Evolutionary conservation across 176 grass and related monocot genomes (phyloP).

Genomic region (Puya raimondii): DNA sequence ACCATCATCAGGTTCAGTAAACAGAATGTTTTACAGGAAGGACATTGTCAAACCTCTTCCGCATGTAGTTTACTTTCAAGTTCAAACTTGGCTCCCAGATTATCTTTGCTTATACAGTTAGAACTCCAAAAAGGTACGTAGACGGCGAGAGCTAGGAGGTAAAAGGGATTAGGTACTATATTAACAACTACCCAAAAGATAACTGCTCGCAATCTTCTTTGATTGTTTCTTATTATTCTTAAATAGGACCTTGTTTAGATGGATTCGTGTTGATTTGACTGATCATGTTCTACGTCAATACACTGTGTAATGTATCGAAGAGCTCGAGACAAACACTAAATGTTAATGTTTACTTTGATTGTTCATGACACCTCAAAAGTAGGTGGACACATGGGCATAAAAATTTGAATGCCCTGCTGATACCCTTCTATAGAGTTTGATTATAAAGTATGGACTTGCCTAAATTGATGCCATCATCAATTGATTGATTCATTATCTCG

Average conservation of each 20-base stretch:
- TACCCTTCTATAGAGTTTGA: background rate
- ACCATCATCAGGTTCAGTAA: background rate
- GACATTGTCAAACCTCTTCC: background rate
- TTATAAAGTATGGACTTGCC: background rate
- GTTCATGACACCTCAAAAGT: background rate
- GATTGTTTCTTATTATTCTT: too few relatives aligned
- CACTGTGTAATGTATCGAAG: background rate
- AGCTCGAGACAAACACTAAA: background rate
- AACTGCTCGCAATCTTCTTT: background rate
- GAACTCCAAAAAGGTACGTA: background rate
- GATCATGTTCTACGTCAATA: too few relatives aligned
- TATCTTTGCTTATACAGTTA: background rate
- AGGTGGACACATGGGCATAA: background rate
- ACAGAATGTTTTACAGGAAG: background rate
- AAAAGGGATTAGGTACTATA: conserved; percentile 7
- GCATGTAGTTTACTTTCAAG: background rate
- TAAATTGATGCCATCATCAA: background rate
- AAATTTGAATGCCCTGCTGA: background rate
- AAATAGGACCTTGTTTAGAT: too few relatives aligned
- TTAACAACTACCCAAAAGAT: background rate
- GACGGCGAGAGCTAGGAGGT: background rate
- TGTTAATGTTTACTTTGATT: background rate
- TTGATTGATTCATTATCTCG: too few relatives aligned
- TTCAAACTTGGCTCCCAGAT: background rate
- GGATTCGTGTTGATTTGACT: too few relatives aligned